Evolutionary conservation across 2,329 filamentous ascomycete species (phyloP), one percentile per base, ranked within the genome.

Genomic region (Penicillium sp.): DNA sequence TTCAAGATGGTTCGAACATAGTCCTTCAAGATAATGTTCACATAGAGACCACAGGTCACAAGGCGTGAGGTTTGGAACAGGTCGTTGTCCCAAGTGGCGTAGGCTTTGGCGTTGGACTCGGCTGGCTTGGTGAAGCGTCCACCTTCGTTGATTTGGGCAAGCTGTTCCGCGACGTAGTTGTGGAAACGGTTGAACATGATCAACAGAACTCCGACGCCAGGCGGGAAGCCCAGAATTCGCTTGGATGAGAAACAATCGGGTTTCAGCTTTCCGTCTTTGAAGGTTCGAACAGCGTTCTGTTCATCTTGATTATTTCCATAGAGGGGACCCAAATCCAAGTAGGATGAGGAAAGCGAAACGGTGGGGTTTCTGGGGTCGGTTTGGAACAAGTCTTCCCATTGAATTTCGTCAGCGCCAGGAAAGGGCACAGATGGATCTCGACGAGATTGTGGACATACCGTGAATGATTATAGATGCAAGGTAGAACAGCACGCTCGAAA

Each of bases 401-500:
- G 9, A 18, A 3, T 25, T 43, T 32, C 29, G 46, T 67, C 42
- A 66, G 61, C 24, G 6, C 18, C 13, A 29, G 9, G 8, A n/a
- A 43, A 34, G n/a, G 33, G 11, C 3, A 1, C 25, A 1, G 12
- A 12, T 7, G 12, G 35, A n/a, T n/a, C 12, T 12, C n/a, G 18
- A 9, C 6, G 24, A 3, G 26, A 18, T 43, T 18, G n/a, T 13
- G 26, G 27, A 45, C 61, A 37, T 66, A 66, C 74, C 74, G 55
- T 80, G 78, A 44, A 79, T 81, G 50, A 82, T 80, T 58, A 90
- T 84, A 5, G 84, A 81, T 0, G 85, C 86, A 38, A 87, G 72
- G 55, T 89, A 88, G 65, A 88, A 88, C 12, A 90, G 71, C 69
- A 88, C 81, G 57, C 82, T 84, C 0, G 85, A 89, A 36, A 90